Conservation (phyloP, 2,329 filamentous ascomycete genomes). For the Hymenoscyphus scutula region DNA sequence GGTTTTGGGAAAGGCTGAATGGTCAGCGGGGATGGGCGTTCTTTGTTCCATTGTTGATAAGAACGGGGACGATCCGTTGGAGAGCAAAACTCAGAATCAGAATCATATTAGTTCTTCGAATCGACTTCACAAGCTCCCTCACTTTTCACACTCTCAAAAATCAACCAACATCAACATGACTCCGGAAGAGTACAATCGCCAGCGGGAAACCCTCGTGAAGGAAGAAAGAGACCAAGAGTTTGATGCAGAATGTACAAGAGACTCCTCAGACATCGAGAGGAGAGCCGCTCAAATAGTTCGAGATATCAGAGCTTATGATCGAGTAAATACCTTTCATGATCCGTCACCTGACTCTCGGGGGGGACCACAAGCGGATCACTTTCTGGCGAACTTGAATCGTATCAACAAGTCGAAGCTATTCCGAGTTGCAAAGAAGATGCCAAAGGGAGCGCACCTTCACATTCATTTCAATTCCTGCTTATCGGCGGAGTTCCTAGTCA, state of each 20-base stretch:
- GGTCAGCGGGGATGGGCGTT: constrained; percentile 29
- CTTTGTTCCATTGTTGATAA: constrained; percentile 33
- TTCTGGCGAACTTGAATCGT: constrained; percentile 52
- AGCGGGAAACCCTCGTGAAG: constrained; percentile 24
- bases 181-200: constrained; percentile 25
- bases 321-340: constrained; percentile 28
- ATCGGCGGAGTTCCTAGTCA: constrained; percentile 57
- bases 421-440: constrained; percentile 55
- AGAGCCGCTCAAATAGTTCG: constrained; percentile 31
- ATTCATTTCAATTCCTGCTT: constrained; percentile 78
- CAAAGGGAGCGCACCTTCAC: constrained; percentile 72
- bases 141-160: constrained; percentile 18
- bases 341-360: constrained; percentile 22
- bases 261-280: constrained; percentile 30
- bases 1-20: constrained; percentile 17
- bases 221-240: constrained; percentile 32
- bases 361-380: constrained; percentile 50
- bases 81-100: constrained; percentile 24
- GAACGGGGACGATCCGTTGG: constrained; percentile 28
- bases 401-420: constrained; percentile 58
- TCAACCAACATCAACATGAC: constrained; percentile 24
- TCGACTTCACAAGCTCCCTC: constrained; percentile 32
- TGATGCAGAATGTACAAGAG: constrained; percentile 28
- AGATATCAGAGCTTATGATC: constrained; percentile 32
- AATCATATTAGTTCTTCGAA: constrained; percentile 16